Percentiles rank a stretch among this genome's conserved stretches.
These are phyloP conservation scores for Fusarium xyrophilum DNA, from an alignment of 2,329 filamentous ascomycete genomes.

Conservation along the genomic window DNA sequence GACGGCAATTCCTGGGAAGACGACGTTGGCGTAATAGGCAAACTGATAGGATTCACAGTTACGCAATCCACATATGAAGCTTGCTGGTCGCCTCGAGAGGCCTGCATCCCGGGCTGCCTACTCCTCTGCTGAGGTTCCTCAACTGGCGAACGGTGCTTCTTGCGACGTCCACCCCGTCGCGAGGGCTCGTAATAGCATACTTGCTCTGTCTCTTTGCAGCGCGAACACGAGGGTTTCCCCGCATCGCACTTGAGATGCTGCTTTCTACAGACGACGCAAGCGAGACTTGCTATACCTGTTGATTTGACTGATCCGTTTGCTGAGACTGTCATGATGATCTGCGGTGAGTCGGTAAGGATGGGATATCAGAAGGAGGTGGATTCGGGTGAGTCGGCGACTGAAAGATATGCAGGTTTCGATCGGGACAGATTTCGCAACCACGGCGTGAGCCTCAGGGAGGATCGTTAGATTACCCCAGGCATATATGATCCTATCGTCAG, in stretches of 20 bases:
- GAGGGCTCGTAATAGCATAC: constrained; percentile 35
- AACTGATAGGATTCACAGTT: constrained; percentile 1
- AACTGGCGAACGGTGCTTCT: constrained; percentile 2
- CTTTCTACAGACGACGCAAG: constrained; percentile 34
- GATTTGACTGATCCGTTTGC: constrained; percentile 10
- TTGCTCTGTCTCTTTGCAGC: constrained; percentile 15
- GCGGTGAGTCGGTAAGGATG: background rate
- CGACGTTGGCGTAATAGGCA: background rate
- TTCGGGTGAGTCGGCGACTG: constrained; percentile 19
- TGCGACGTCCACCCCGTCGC: constrained; percentile 32
- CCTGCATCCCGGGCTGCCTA: background rate
- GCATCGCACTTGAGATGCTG: constrained; percentile 38
- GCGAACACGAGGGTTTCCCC: constrained; percentile 31
- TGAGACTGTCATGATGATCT: constrained; percentile 16
- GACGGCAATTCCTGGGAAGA: constrained; percentile 6
- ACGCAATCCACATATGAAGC: constrained; percentile 6
- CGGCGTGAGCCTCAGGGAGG: background rate
- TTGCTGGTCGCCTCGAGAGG: background rate
- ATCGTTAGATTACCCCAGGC: background rate
- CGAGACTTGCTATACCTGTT: constrained; percentile 22
- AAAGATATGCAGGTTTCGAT: background rate
- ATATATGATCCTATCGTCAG: background rate
- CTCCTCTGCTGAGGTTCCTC: background rate
- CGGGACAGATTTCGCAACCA: background rate
- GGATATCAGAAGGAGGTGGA: background rate